Evolutionary conservation across 2,329 filamentous ascomycete species (phyloP), one percentile per base, ranked within the genome.

Genomic region (Aspergillus jensenii): DNA sequence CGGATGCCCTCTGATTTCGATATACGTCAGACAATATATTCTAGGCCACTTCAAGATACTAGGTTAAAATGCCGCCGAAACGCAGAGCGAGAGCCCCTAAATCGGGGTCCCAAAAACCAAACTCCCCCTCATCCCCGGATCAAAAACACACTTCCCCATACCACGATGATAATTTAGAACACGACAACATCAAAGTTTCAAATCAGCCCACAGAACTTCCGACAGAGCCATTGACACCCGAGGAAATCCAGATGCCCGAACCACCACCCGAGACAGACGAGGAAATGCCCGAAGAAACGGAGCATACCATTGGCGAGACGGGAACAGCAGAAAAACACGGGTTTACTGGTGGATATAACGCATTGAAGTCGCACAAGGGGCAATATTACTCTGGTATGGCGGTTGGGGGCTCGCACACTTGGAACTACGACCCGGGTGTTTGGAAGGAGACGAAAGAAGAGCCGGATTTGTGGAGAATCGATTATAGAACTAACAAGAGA

Each of bases 361-460:
- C 67, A 3, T 60, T 74, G 14, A 74, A 75, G 53, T 63, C 64
- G 2, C 67, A 69, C 63, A 65, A 69, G n/a, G 71, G 73, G 12
- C 68, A 72, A 43, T 63, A 69, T 23, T 74, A 73, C 55, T 71
- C 74, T 9, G 73, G 69, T 4, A 77, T 74, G 65, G 68, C 71
- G 1, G 68, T 76, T 35, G 72, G 73, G 9, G 72, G 71, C 8
- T 73, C 72, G 0, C 71, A 74, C 54, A 73, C 65, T 25, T 75
- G 73, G 72, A 73, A 68, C 44, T 75, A 75, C 47, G 69, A 74
- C 21, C 64, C 63, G n/a, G 71, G 71, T 0, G 55, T 63, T 11
- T 74, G 71, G 71, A 71, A 70, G 43, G 72, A 74, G 52, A 74
- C 72, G 4, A 74, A 72, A 46, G 62, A 68, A 31, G 72, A 73